A percentile compares a stretch with the other conserved stretches of the same genome.
Evolutionary conservation across 352 stramenopile genomes (phyloP).

Genomic region (Labyrinthula sp.): DNA sequence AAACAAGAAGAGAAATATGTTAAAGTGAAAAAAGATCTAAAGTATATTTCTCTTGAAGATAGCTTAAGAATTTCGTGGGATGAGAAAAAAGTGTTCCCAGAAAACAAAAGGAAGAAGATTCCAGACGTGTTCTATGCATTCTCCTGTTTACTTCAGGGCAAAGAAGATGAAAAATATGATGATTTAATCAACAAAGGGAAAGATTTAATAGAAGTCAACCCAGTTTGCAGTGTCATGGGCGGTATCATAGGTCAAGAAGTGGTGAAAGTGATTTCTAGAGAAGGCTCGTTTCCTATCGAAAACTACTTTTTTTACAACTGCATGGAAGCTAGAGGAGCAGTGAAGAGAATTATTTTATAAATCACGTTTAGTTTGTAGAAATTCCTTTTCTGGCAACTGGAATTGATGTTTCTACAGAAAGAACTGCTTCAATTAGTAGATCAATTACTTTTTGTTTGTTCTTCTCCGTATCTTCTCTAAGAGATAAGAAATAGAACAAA

Average conservation of each 20-base stretch:
- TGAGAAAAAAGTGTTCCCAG: too few species aligned
- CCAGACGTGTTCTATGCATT: too few species aligned
- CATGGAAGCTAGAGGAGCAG: not conserved
- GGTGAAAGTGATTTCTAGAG: slow-evolving; percentile 86
- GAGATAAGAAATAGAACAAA: too few species aligned
- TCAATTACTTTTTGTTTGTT: slow-evolving; percentile 17
- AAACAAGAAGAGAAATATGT: too few species aligned
- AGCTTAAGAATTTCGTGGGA: too few species aligned
- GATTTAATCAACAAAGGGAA: too few species aligned
- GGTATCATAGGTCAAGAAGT: slow-evolving; percentile 89
- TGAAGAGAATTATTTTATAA: slow-evolving; percentile 9
- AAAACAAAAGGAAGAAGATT: too few species aligned
- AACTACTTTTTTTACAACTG: slow-evolving; percentile 82
- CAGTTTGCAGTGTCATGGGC: slow-evolving; percentile 78
- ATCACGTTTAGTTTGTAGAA: slow-evolving; percentile 9
- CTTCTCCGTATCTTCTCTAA: slow-evolving; percentile 8
- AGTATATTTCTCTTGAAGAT: too few species aligned
- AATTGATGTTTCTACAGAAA: slow-evolving; percentile 7
- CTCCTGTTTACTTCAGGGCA: too few species aligned
- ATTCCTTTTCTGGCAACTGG: slow-evolving; percentile 15
- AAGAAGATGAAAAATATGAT: too few species aligned
- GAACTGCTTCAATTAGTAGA: slow-evolving; percentile 16
- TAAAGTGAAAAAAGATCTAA: too few species aligned
- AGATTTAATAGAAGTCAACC: slow-evolving; percentile 53
- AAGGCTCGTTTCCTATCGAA: slow-evolving; percentile 78